A percentile compares a stretch with the other conserved stretches of the same genome.
Conservation (phyloP, 805 yeast genomes). For the Suhomyces sp. region DNA sequence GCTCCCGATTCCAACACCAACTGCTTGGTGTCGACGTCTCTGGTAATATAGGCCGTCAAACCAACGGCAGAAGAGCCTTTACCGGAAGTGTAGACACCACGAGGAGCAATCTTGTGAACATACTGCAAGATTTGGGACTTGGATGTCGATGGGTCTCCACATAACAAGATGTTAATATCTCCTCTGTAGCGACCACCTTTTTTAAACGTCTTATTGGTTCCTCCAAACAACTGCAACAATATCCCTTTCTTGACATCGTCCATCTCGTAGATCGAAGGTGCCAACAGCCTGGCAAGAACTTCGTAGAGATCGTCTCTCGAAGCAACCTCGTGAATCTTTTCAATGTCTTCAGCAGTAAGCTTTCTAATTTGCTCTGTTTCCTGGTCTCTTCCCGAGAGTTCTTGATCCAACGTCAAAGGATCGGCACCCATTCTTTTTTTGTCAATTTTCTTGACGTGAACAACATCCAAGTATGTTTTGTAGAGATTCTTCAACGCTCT, state of each 20-base stretch:
- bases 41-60: slow-evolving; percentile 92
- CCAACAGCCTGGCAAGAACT: slow-evolving; percentile 80
- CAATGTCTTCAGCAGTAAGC: slow-evolving; percentile 67
- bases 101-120: slow-evolving; percentile 95
- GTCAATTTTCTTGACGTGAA: slow-evolving; percentile 86
- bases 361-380: slow-evolving; percentile 77
- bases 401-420: slow-evolving; percentile 53
- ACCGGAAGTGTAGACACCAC: slow-evolving; percentile 98
- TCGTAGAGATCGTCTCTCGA: slow-evolving; percentile 80
- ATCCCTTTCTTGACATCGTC: slow-evolving; percentile 97
- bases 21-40: slow-evolving; percentile 92
- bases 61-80: slow-evolving; percentile 99
- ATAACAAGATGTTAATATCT: slow-evolving; percentile 82
- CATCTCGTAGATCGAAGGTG: slow-evolving; percentile 95
- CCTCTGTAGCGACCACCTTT: slow-evolving; percentile 97
- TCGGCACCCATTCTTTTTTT: slow-evolving; percentile 79
- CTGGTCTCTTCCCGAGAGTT: slow-evolving; percentile 57
- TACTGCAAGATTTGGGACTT: slow-evolving; percentile 93
- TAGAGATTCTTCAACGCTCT: slow-evolving; percentile 78
- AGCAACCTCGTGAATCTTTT: slow-evolving; percentile 58
- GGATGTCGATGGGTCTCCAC: slow-evolving; percentile 98
- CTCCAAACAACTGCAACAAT: slow-evolving; percentile 89
- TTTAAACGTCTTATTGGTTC: slow-evolving; percentile 80
- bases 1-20: slow-evolving; percentile 96
- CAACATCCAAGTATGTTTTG: slow-evolving; percentile 92